These are phyloP conservation scores for Boletus holoroseus DNA, from an alignment of 1,284 basidiomycete species.

Conservation along the genomic window DNA sequence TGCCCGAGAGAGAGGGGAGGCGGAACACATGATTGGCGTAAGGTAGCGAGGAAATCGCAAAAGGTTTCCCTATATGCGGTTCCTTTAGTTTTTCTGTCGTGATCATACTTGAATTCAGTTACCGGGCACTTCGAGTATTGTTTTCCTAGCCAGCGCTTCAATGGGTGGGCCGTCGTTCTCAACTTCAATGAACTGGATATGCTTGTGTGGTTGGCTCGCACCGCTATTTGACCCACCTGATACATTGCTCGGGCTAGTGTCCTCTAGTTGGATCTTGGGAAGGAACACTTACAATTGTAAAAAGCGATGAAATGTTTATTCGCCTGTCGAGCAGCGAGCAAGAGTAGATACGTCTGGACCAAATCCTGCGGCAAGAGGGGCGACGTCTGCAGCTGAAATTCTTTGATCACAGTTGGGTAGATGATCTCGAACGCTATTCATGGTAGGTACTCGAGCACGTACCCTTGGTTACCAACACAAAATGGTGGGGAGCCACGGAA, in stretches of 20 bases:
- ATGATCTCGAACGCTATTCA: background rate
- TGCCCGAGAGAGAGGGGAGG: conserved; percentile 48
- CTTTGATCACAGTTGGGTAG: conserved; percentile 35
- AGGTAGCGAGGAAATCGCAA: conserved; percentile 60
- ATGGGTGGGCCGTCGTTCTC: conserved; percentile 63
- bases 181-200: conserved; percentile 72
- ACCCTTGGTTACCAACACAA: conserved; percentile 79
- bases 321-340: conserved; percentile 61
- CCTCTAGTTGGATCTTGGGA: background rate
- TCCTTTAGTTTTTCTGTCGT: conserved; percentile 11
- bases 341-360: conserved; percentile 62
- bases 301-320: conserved; percentile 67
- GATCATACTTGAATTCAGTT: background rate
- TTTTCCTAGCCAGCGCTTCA: conserved; percentile 58
- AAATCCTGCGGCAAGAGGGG: conserved; percentile 77
- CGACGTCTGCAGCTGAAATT: conserved; percentile 67
- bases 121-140: conserved; percentile 47
- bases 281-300: conserved; percentile 65
- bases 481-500: conserved; percentile 77
- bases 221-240: conserved; percentile 75
- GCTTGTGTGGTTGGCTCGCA: conserved; percentile 84
- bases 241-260: background rate
- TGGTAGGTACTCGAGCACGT: conserved; percentile 6
- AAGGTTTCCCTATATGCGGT: conserved; percentile 56
- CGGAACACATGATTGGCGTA: conserved; percentile 79